Evolutionary conservation across 179 eudicot genomes (phyloP).

Genomic region (Nepenthes alata): DNA sequence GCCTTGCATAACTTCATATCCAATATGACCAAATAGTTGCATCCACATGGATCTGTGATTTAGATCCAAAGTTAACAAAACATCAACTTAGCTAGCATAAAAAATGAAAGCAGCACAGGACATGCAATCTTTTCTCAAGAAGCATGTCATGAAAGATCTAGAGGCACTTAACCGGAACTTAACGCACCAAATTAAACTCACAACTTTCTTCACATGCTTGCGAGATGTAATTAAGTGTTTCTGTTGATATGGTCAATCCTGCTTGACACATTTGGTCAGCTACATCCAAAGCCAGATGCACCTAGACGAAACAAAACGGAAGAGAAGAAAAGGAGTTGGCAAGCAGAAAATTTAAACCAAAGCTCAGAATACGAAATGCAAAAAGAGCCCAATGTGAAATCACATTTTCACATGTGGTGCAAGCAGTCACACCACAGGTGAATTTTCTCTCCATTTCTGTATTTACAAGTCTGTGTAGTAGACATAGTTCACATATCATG

Average conservation of each 20-base stretch:
- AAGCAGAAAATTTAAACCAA: neutral
- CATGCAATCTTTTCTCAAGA: no score
- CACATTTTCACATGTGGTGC: neutral
- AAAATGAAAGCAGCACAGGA: no score
- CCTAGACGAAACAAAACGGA: constrained; percentile 23
- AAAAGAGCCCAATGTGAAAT: constrained; percentile 4
- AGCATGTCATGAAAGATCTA: no score
- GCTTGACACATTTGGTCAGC: constrained; percentile 55
- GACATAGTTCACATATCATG: no score
- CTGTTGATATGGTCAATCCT: constrained; percentile 38
- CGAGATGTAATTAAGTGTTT: constrained; percentile 43
- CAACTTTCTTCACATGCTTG: constrained; percentile 53
- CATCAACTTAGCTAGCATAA: no score
- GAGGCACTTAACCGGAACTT: neutral
- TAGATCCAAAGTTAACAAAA: no score
- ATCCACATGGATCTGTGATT: no score
- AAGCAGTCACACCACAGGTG: no score
- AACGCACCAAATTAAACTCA: constrained; percentile 67
- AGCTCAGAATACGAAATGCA: constrained; percentile 1
- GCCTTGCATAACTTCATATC: no score
- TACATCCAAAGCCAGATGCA: constrained; percentile 62
- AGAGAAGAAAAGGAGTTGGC: constrained; percentile 1
- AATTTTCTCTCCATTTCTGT: no score
- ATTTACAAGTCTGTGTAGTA: no score
- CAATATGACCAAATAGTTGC: no score